Base-by-base conservation (phyloP, 1,284 basidiomycete genomes). In the Apiotrichum sp. region DNA sequence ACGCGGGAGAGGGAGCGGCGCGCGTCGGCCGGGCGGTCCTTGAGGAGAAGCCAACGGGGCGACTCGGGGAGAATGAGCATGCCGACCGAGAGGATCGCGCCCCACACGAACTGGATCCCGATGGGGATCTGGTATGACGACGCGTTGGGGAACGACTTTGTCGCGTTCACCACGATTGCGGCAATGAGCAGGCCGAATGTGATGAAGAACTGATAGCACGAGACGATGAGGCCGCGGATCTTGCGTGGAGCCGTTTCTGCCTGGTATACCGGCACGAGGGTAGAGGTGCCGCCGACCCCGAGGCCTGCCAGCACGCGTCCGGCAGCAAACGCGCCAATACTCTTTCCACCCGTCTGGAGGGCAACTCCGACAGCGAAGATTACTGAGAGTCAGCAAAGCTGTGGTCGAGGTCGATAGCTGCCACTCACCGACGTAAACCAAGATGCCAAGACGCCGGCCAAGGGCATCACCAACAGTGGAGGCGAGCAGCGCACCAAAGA, bases 221-320 rank as follows among this genome's bases (percentile, higher is more conserved):
- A 50, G 41, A 90, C 87, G 65, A 91, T 80, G 45, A 85, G 82
- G 66, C 89, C 89, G 72, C 89, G 84, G 65, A 80, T 81, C 71
- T 84, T 83, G 45, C 85, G 85, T 43, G 86, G 85, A 7, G 67
- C 67, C 41, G 71, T 76, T 67, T 88, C 83, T 1, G 84, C 59
- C 78, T 89, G 87, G 79, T 90, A 93, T 82, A 92, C 85, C 59
- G 86, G 86, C 50, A 84, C 78, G 53, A 85, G 74, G 66, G 79
- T 80, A 33, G 72, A 73, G 5, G 83, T 81, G 66, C 86, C 80
- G 43, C 89, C 90, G 63, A 93, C 88, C 76, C 88, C 88, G 58
- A 88, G 73, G 77, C 89, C 89, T 48, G 88, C 89, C 63, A 91
- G 79, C 57, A 90, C 83, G 78, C 89, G 87, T 60, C 89, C 89